Percentiles rank a stretch among this genome's conserved stretches.
Conservation (phyloP, 2,329 filamentous ascomycete genomes). For the Neospermospora avenae region DNA sequence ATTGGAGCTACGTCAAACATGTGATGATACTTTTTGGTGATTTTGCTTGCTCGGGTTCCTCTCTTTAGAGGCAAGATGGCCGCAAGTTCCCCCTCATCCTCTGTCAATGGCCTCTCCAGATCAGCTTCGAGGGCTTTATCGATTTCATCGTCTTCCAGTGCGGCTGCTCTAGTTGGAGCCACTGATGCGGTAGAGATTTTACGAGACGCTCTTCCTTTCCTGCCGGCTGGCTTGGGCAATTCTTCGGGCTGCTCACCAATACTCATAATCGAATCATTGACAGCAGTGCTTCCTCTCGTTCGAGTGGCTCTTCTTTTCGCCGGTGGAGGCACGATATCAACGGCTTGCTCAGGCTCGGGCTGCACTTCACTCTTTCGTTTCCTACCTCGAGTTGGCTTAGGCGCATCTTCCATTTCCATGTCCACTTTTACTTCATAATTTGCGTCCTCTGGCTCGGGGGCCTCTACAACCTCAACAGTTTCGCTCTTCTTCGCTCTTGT, state of each 20-base stretch:
- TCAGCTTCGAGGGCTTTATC: conserved; percentile 64
- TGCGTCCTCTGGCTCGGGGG: conserved; percentile 35
- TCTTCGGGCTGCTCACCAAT: conserved; percentile 43
- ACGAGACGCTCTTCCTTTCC: conserved; percentile 47
- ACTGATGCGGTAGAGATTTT: conserved; percentile 47
- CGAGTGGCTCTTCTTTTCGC: conserved; percentile 36
- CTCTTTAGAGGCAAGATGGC: conserved; percentile 12
- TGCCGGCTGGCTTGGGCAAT: conserved; percentile 36
- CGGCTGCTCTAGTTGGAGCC: conserved; percentile 42
- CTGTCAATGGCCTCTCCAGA: conserved; percentile 53
- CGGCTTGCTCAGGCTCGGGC: conserved; percentile 6
- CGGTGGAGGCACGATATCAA: conserved; percentile 36
- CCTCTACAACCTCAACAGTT: conserved; percentile 43
- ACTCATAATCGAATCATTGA: conserved; percentile 36
- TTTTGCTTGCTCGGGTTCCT: conserved; percentile 17
- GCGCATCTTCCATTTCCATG: conserved; percentile 24
- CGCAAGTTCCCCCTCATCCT: conserved; percentile 44
- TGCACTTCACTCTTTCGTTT: conserved; percentile 31
- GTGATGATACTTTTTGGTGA: conserved; percentile 19
- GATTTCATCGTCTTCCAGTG: conserved; percentile 61
- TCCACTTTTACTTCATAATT: conserved; percentile 31
- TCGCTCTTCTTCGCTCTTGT: conserved; percentile 53
- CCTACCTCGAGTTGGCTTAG: conserved; percentile 26
- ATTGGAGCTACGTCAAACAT: conserved; percentile 28
- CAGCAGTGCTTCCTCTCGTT: conserved; percentile 43